These are phyloP conservation scores for Cubamyces sp. DNA, from an alignment of 768 basidiomycete species.

Conservation along the genomic window DNA sequence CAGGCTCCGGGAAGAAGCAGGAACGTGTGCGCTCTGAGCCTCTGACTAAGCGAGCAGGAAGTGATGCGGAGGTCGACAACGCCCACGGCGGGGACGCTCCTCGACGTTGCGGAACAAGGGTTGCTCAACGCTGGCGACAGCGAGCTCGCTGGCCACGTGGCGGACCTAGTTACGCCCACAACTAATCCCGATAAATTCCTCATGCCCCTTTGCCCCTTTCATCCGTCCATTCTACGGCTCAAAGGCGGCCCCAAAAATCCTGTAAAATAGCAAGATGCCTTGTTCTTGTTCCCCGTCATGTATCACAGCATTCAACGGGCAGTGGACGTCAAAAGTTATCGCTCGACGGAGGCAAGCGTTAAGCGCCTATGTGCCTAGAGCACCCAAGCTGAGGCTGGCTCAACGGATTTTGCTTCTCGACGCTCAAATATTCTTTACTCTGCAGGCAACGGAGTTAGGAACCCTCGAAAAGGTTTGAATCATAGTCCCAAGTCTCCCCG, in stretches of 20 bases:
- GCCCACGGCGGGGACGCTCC: background rate
- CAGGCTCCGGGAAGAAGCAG: constrained; percentile 12
- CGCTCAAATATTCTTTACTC: no score
- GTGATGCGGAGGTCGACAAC: background rate
- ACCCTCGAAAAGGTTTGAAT: background rate
- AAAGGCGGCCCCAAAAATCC: background rate
- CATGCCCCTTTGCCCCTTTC: background rate
- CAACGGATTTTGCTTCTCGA: no score
- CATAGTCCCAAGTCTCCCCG: constrained; percentile 39
- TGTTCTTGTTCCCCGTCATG: background rate
- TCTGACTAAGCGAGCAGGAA: constrained; percentile 21
- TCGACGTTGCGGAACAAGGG: constrained; percentile 18
- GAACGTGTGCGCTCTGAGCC: constrained; percentile 18
- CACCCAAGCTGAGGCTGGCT: no score
- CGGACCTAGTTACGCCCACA: constrained; percentile 21
- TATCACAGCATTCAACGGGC: background rate
- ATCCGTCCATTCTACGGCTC: constrained; percentile 5
- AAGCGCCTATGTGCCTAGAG: no score
- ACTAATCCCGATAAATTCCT: constrained; percentile 7
- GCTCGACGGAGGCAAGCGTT: no score
- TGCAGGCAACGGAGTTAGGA: no score
- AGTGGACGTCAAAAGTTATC: no score
- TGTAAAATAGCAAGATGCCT: background rate
- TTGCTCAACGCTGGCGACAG: constrained; percentile 15
- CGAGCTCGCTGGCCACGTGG: constrained; percentile 22